Conservation (phyloP, 108 stramenopile species). For the Nannochloropsis gaditana region DNA sequence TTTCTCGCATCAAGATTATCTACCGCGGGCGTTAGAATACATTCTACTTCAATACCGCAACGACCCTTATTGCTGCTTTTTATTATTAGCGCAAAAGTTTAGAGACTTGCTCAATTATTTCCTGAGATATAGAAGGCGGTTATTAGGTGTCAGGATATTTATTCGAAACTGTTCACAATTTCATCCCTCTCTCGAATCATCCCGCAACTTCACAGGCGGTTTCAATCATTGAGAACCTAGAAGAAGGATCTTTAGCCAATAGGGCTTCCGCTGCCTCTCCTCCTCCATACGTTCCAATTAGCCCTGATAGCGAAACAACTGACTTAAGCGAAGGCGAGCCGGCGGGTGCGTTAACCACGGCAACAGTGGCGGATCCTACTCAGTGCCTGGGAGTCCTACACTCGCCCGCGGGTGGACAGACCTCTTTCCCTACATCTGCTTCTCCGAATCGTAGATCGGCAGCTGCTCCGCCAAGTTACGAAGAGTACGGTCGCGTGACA, state of each 20-base stretch:
- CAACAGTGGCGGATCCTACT: not conserved
- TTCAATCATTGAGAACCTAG: not conserved
- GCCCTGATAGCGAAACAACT: not conserved
- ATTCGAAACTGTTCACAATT: not conserved
- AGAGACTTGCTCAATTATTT: too few relatives aligned
- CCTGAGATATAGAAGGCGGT: not conserved
- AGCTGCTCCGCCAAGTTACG: constrained; percentile 12
- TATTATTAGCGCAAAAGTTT: too few relatives aligned
- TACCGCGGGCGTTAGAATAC: too few relatives aligned
- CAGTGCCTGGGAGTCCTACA: not conserved
- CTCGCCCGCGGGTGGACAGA: not conserved
- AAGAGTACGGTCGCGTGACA: constrained; percentile 9
- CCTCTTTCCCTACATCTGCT: not conserved
- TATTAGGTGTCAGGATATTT: not conserved
- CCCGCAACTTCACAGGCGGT: not conserved
- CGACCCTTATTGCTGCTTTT: too few relatives aligned
- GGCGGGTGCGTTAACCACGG: not conserved
- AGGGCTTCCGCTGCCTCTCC: not conserved
- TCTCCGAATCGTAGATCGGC: not conserved
- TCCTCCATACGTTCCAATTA: not conserved
- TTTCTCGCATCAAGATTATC: too few relatives aligned
- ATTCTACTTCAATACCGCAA: too few relatives aligned
- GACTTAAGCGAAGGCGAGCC: not conserved
- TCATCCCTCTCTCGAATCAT: not conserved
- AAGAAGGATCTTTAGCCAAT: not conserved